Conservation (phyloP, 164 flowering plant species). For the Cinnamomum micranthum region DNA sequence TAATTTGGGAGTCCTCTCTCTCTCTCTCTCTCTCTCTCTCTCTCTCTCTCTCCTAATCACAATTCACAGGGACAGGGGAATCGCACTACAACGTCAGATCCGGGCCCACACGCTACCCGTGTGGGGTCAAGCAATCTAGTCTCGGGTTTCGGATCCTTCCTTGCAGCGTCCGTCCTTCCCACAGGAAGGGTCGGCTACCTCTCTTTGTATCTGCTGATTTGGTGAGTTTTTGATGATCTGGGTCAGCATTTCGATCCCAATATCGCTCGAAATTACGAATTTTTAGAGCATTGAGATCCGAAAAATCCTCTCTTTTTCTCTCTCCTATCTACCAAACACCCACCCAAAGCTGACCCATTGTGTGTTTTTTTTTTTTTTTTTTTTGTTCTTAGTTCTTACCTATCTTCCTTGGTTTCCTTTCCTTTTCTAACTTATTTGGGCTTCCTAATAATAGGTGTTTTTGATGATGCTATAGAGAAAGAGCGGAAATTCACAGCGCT, state of each 20-base stretch:
- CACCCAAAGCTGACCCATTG: background rate
- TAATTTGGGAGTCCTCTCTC: no score
- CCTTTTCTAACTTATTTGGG: background rate
- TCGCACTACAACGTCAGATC: background rate
- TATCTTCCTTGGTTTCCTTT: background rate
- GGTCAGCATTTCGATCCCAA: conserved; percentile 5
- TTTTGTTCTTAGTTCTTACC: background rate
- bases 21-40: no score
- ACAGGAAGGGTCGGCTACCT: background rate
- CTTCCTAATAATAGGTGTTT: background rate
- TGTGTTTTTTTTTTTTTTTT: no score
- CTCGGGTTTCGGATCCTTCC: background rate
- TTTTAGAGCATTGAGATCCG: conserved; percentile 19
- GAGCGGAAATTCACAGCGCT: no score
- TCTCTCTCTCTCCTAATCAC: no score
- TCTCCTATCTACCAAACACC: background rate
- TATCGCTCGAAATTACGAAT: conserved; percentile 10
- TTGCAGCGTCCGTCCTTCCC: conserved; percentile 1
- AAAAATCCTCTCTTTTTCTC: conserved; percentile 9
- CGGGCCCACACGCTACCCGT: background rate
- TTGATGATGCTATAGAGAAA: no score
- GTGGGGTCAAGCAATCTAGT: background rate
- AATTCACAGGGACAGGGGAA: no score
- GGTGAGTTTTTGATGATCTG: background rate
- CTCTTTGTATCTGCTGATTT: conserved; percentile 1